Evolutionary conservation across 768 basidiomycete species (phyloP).

Genomic region (Panaeolus papilionaceus): DNA sequence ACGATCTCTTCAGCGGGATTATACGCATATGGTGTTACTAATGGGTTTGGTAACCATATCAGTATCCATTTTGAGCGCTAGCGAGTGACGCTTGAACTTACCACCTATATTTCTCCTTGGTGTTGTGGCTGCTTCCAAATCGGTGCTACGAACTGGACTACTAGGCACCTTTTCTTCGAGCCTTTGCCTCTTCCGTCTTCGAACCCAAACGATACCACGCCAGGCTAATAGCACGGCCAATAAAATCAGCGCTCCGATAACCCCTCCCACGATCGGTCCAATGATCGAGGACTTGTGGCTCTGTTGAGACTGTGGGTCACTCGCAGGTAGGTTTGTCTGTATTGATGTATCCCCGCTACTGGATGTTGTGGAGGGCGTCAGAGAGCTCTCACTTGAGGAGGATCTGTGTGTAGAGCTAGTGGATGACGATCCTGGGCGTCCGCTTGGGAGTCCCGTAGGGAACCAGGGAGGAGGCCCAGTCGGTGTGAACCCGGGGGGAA

Average conservation of each 20-base stretch:
- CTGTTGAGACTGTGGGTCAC: not conserved
- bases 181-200: not conserved
- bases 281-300: not conserved
- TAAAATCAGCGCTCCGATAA: not conserved
- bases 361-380: not conserved
- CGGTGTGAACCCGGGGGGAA: not conserved
- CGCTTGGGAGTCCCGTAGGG: not conserved
- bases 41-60: not conserved
- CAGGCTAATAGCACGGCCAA: not conserved
- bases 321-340: not conserved
- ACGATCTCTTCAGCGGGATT: not conserved
- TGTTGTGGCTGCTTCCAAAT: not conserved
- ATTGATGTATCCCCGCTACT: not conserved
- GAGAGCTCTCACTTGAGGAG: not conserved
- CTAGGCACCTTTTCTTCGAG: not conserved
- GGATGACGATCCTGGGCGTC: not conserved
- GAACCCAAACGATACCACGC: conserved; percentile 2
- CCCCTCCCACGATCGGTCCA: not conserved
- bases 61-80: not conserved
- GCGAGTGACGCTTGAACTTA: not conserved
- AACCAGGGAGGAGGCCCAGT: not conserved
- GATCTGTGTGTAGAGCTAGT: not conserved
- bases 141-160: not conserved
- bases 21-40: conserved; percentile 7
- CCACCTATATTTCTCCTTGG: not conserved